Evolutionary conservation across 202 grass and related monocot genomes (phyloP).

Genomic region (Panicum virgatum): DNA sequence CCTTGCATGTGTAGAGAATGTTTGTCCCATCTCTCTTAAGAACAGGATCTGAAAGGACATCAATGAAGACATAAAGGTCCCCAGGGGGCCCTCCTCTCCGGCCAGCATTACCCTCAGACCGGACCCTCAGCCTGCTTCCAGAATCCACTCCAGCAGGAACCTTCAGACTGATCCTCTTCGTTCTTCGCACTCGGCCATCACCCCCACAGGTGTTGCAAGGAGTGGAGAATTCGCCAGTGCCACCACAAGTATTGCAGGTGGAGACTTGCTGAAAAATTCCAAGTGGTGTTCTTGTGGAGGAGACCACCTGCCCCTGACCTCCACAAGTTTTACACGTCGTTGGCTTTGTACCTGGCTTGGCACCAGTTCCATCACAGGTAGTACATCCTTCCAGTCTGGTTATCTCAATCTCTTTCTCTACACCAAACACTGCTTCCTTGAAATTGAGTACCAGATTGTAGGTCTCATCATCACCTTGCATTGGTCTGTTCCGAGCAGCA

Average conservation of each 20-base stretch:
- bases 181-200: slow-evolving; percentile 82
- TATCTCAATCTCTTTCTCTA: slow-evolving; percentile 96
- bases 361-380: slow-evolving; percentile 85
- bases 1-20: slow-evolving; percentile 96
- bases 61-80: slow-evolving; percentile 95
- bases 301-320: slow-evolving; percentile 91
- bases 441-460: slow-evolving; percentile 93
- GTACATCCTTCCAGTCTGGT: slow-evolving; percentile 71
- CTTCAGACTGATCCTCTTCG: slow-evolving; percentile 93
- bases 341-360: slow-evolving; percentile 87
- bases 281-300: slow-evolving; percentile 85
- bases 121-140: slow-evolving; percentile 87
- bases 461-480: slow-evolving; percentile 89
- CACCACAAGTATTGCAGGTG: slow-evolving; percentile 81
- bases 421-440: slow-evolving; percentile 92
- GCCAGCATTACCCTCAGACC: slow-evolving; percentile 89
- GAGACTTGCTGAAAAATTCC: slow-evolving; percentile 97
- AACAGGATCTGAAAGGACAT: slow-evolving; percentile 84
- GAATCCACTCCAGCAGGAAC: slow-evolving; percentile 97
- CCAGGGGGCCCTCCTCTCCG: slow-evolving; percentile 86
- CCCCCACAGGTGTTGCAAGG: slow-evolving; percentile 87
- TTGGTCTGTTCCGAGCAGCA: slow-evolving; percentile 81
- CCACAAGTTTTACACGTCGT: slow-evolving; percentile 79
- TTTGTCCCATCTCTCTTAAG: slow-evolving; percentile 92
- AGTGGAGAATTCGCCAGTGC: slow-evolving; percentile 85